Base-by-base conservation (phyloP, 768 basidiomycete species). In the Pisolithus albus region DNA sequence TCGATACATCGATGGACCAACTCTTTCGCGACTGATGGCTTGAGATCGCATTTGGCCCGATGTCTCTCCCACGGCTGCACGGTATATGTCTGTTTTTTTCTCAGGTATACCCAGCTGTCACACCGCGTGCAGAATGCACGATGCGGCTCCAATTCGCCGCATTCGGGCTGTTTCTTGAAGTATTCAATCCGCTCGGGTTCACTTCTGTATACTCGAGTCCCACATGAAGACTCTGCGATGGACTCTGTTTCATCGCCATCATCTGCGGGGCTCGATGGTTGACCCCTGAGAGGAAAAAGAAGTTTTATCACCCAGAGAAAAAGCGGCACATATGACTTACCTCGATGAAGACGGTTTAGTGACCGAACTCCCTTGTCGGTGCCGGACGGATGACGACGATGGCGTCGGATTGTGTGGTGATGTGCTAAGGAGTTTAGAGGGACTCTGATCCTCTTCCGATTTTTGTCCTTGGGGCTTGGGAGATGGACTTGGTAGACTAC, bases 61-160 rank as follows among this genome's bases (percentile, higher is more conserved):
- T 87, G 85, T 36, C 66, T 68, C 55, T 81, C 74, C 85, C 85
- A 87, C 46, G 76, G 76, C 37, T 74, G 74, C 52, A 85, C 77
- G 11, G 75, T 69, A 52, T 83, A 87, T 13, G 75, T 74, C 54
- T 73, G 74, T 56, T 67, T 76, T n/a, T 71, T 69, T 47, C 82
- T 79, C 18, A 88, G 72, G 38, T 73, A 71, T 16, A 86, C 74
- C 65, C 74, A 74, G 53, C 77, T 76, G 38, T 76, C 66, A 61
- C 86, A 88, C 32, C 77, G 69, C 18, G 66, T 75, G 59, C 86
- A 88, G 48, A 74, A 72, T n/a, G 75, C 82, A 8, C 75, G 72
- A 64, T 79, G 75, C 2, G 78, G 73, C 52, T 84, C 82, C 43
- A 84, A 64, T 26, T 72, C 71, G 26, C 74, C 74, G 53, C 82